Percentiles rank a stretch among this genome's conserved stretches.
Evolutionary conservation across 352 stramenopile genomes (phyloP).

Genomic region (Thalassiosira exigua): DNA sequence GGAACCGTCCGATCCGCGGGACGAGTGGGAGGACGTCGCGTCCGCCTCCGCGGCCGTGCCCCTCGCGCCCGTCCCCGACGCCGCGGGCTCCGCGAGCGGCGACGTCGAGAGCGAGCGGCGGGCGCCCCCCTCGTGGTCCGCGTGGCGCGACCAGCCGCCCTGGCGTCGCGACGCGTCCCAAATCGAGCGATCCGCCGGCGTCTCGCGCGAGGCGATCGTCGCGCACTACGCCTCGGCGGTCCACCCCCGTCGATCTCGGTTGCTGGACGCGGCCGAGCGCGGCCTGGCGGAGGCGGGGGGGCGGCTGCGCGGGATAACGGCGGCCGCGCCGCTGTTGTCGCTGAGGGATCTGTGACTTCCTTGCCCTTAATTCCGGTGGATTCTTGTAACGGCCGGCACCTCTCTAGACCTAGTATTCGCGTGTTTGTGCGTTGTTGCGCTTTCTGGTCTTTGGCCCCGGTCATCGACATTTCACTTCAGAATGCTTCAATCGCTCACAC

Average conservation of each 20-base stretch:
- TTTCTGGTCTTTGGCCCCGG: constrained; percentile 54
- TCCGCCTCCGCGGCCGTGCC: neutral
- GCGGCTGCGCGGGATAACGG: constrained; percentile 35
- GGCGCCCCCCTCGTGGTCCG: constrained; percentile 63
- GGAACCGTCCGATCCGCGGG: constrained; percentile 17
- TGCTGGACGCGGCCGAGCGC: constrained; percentile 54
- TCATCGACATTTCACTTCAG: constrained; percentile 60
- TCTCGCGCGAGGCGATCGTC: constrained; percentile 46
- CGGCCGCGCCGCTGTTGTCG: constrained; percentile 39
- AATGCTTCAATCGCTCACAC: constrained; percentile 56
- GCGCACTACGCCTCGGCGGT: constrained; percentile 65
- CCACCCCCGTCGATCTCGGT: constrained; percentile 52
- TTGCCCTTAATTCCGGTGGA: neutral
- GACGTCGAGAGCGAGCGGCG: constrained; percentile 27
- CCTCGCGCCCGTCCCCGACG: constrained; percentile 6
- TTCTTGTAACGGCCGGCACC: neutral
- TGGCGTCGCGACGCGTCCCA: constrained; percentile 61
- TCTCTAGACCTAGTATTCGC: neutral
- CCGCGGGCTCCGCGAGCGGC: neutral
- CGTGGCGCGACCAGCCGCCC: constrained; percentile 69
- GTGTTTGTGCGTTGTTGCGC: constrained; percentile 12
- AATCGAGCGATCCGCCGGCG: constrained; percentile 64
- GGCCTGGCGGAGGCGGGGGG: neutral
- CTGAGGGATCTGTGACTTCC: constrained; percentile 15
- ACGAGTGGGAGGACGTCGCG: constrained; percentile 28